Percentiles rank a stretch among this genome's conserved stretches.
phyloP scores from a whole-genome alignment of 1,139 yeast species.

The Kodamaea alishanica region DNA sequence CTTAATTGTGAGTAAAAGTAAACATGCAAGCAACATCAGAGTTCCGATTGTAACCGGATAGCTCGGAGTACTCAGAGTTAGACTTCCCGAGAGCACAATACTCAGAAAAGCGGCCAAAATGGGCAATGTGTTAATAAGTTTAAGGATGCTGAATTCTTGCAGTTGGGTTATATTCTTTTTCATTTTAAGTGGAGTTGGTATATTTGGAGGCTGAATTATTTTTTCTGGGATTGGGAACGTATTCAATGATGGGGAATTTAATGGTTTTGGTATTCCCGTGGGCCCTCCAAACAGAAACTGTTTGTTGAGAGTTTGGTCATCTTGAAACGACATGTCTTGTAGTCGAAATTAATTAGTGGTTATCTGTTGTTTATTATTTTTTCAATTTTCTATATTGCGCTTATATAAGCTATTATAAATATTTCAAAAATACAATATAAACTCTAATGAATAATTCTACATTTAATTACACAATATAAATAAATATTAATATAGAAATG shows the following conservation, averaged over 20 bases:
- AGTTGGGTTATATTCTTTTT: background rate
- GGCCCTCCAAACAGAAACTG: conserved; percentile 7
- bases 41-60: background rate
- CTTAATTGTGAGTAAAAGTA: conserved; percentile 16
- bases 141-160: conserved; percentile 6
- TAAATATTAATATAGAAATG: background rate
- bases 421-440: too few species aligned
- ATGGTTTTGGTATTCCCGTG: background rate
- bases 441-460: too few species aligned
- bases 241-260: background rate
- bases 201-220: background rate
- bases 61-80: conserved; percentile 7
- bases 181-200: conserved; percentile 1
- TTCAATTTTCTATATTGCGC: too few species aligned
- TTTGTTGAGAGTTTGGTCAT: conserved; percentile 4
- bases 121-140: conserved; percentile 26
- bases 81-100: conserved; percentile 21
- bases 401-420: too few species aligned
- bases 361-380: too few species aligned
- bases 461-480: background rate
- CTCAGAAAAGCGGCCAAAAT: conserved; percentile 27
- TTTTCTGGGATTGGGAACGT: conserved; percentile 1
- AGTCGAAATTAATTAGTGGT: too few species aligned
- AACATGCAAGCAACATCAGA: conserved; percentile 17
- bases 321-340: conserved; percentile 1